phyloP scores from a whole-genome alignment of 345 rosid species.

The Cardiospermum halicacabum region DNA sequence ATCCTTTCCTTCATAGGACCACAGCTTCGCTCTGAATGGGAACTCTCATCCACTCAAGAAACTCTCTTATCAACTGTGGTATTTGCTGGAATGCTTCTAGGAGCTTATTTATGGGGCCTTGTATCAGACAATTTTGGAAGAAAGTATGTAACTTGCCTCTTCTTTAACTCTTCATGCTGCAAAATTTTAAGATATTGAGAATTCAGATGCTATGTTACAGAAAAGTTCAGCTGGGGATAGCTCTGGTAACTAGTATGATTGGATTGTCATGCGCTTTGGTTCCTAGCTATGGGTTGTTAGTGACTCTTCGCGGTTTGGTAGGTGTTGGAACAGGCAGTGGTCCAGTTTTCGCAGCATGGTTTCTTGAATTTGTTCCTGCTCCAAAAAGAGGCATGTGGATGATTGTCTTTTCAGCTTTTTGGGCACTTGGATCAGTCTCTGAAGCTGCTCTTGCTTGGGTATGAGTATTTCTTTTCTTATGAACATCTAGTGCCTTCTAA shows the following conservation, averaged over 20 bases:
- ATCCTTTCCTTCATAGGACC: constrained; percentile 6
- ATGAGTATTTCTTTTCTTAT: background rate
- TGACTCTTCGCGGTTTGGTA: constrained; percentile 44
- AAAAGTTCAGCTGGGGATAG: constrained; percentile 48
- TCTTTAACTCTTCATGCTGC: no score
- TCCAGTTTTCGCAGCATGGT: constrained; percentile 56
- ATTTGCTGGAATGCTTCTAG: background rate
- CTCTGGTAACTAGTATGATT: constrained; percentile 39
- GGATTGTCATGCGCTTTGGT: constrained; percentile 53
- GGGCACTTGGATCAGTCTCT: constrained; percentile 48
- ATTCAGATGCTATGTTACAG: no score
- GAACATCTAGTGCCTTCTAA: no score
- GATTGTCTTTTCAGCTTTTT: constrained; percentile 40
- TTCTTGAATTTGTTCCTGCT: constrained; percentile 58
- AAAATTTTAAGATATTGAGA: no score
- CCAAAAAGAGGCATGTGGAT: constrained; percentile 56
- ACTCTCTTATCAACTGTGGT: background rate
- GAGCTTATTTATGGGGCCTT: constrained; percentile 7
- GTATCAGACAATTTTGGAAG: constrained; percentile 1
- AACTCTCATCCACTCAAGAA: background rate
- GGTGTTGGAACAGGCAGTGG: constrained; percentile 64
- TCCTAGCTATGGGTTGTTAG: constrained; percentile 33
- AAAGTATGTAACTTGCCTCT: background rate
- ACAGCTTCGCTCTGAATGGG: background rate
- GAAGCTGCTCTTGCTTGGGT: constrained; percentile 71